A percentile compares a stretch with the other conserved stretches of the same genome.
These are phyloP conservation scores for Candida arabinofermentans DNA, from an alignment of 805 yeast species.

Conservation along the genomic window DNA sequence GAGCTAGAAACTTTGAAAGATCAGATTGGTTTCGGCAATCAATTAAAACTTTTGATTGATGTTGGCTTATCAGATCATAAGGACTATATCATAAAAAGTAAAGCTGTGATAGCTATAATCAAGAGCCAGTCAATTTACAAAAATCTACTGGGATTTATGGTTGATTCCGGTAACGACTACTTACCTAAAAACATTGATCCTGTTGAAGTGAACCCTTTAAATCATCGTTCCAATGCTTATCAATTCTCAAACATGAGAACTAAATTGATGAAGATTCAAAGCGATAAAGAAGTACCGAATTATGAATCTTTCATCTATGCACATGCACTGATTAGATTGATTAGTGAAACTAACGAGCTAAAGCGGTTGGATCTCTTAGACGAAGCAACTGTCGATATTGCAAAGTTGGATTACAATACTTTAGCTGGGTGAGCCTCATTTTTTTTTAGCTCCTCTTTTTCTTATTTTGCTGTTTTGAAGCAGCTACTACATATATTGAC, in stretches of 20 bases:
- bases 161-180: conserved; percentile 39
- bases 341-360: conserved; percentile 10
- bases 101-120: conserved; percentile 11
- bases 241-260: conserved; percentile 22
- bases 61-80: conserved; percentile 13
- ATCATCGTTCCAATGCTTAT: conserved; percentile 9
- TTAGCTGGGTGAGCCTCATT: background rate
- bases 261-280: conserved; percentile 21
- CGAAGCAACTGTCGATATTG: background rate
- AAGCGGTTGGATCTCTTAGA: background rate
- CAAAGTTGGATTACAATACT: background rate
- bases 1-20: conserved; percentile 1
- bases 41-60: conserved; percentile 28
- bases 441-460: background rate
- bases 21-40: conserved; percentile 4
- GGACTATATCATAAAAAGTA: conserved; percentile 5
- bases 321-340: conserved; percentile 12
- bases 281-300: conserved; percentile 14
- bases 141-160: conserved; percentile 33
- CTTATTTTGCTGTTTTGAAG: background rate
- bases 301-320: conserved; percentile 16
- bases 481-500: no score
- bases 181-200: conserved; percentile 13
- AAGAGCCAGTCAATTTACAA: conserved; percentile 15
- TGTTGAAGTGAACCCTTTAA: conserved; percentile 14